A percentile compares a stretch with the other conserved stretches of the same genome.
phyloP scores from a whole-genome alignment of 345 rosid genomes.

The Camelina hispida region DNA sequence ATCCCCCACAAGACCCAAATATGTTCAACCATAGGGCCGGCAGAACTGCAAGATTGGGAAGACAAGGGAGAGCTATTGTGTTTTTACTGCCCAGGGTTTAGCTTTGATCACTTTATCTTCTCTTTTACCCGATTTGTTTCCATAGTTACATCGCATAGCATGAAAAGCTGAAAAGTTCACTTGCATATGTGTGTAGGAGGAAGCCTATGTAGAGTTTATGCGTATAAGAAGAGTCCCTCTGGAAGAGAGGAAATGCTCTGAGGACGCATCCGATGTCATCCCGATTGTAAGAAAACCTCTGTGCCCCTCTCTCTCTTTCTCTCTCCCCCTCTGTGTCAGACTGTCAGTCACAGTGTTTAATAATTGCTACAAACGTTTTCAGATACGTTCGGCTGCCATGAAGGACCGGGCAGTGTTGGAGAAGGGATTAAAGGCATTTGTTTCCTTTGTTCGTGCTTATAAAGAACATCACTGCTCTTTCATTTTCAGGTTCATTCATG shows the following conservation, averaged over 20 bases:
- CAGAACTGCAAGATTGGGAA: constrained; percentile 89
- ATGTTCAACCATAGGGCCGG: constrained; percentile 93
- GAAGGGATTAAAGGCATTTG: constrained; percentile 87
- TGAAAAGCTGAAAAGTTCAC: constrained; percentile 7
- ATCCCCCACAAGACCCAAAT: constrained; percentile 94
- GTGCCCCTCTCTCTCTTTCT: constrained; percentile 4
- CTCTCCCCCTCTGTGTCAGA: constrained; percentile 12
- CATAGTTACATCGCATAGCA: background rate
- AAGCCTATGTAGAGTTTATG: constrained; percentile 85
- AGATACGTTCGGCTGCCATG: constrained; percentile 76
- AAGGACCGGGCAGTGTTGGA: constrained; percentile 85
- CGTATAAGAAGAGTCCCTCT: constrained; percentile 74
- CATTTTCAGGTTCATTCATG: constrained; percentile 52
- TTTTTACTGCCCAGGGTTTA: constrained; percentile 79
- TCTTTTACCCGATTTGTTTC: background rate
- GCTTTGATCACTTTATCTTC: constrained; percentile 6
- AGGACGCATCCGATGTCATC: constrained; percentile 66
- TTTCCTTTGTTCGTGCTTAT: constrained; percentile 82
- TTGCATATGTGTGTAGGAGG: constrained; percentile 61
- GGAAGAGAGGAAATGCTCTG: constrained; percentile 58
- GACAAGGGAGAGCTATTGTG: constrained; percentile 75
- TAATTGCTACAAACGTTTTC: constrained; percentile 28
- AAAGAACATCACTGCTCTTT: constrained; percentile 86
- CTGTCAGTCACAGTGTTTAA: constrained; percentile 21
- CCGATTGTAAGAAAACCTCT: constrained; percentile 57